Percentiles rank a stretch among this genome's conserved stretches.
These are phyloP conservation scores for Boletellus emodensis DNA, from an alignment of 768 basidiomycete species.

Conservation along the genomic window DNA sequence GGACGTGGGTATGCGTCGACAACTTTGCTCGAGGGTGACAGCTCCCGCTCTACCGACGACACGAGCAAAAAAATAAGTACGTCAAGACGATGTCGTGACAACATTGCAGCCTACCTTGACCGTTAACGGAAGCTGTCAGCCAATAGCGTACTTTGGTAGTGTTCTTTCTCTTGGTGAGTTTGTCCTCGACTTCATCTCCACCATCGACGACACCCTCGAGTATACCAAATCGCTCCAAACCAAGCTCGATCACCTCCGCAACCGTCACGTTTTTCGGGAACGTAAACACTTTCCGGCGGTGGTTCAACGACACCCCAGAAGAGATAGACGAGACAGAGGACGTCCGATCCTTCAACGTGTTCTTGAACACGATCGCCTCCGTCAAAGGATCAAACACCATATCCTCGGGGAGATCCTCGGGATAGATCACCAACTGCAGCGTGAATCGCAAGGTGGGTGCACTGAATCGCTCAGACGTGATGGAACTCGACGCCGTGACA, in stretches of 20 bases:
- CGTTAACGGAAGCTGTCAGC: constrained; percentile 54
- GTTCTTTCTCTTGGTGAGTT: constrained; percentile 77
- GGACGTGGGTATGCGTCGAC: constrained; percentile 79
- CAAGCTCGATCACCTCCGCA: constrained; percentile 92
- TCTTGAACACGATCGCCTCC: constrained; percentile 89
- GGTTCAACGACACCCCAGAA: constrained; percentile 52
- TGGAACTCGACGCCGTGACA: constrained; percentile 25
- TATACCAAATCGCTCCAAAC: constrained; percentile 91
- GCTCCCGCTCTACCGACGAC: constrained; percentile 58
- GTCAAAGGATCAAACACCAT: constrained; percentile 92
- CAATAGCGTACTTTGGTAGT: constrained; percentile 76
- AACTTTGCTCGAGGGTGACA: constrained; percentile 76
- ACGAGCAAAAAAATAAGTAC: constrained; percentile 8
- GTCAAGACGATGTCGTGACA: not conserved
- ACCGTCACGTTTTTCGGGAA: constrained; percentile 95
- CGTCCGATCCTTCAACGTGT: constrained; percentile 58
- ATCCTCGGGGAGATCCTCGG: constrained; percentile 89
- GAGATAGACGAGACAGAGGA: constrained; percentile 41
- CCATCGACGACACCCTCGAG: constrained; percentile 97
- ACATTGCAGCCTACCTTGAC: constrained; percentile 51
- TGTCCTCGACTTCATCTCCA: constrained; percentile 97
- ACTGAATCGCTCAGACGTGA: constrained; percentile 68
- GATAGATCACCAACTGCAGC: constrained; percentile 81
- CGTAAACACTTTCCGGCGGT: constrained; percentile 79
- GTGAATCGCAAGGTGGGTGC: constrained; percentile 85